A percentile compares a stretch with the other conserved stretches of the same genome.
These are phyloP conservation scores for Porphyrellus cyaneotinctus DNA, from an alignment of 768 basidiomycete genomes.

Conservation along the genomic window DNA sequence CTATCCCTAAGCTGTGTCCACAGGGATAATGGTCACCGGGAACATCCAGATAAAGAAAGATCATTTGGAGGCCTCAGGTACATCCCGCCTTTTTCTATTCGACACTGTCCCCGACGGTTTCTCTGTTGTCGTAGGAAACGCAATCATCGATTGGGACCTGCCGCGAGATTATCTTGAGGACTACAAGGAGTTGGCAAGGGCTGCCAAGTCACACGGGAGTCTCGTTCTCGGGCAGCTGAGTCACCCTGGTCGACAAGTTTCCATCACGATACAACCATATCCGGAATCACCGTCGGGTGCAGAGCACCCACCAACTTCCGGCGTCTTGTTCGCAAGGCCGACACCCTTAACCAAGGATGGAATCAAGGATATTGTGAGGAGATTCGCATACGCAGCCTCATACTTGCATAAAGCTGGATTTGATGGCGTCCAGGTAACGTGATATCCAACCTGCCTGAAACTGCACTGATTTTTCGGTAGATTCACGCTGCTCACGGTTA, in stretches of 20 bases:
- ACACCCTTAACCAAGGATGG: slow-evolving; percentile 42
- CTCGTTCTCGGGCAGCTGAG: slow-evolving; percentile 32
- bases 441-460: not conserved
- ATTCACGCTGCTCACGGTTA: slow-evolving; percentile 45
- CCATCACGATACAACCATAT: slow-evolving; percentile 33
- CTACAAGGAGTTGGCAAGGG: slow-evolving; percentile 24
- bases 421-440: slow-evolving; percentile 53
- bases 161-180: slow-evolving; percentile 21
- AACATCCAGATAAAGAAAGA: slow-evolving; percentile 35
- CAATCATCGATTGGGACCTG: slow-evolving; percentile 30
- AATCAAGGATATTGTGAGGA: slow-evolving; percentile 45
- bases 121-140: slow-evolving; percentile 21
- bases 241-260: slow-evolving; percentile 34
- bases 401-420: slow-evolving; percentile 58
- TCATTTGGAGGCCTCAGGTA: slow-evolving; percentile 34
- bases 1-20: slow-evolving; percentile 3
- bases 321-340: slow-evolving; percentile 30
- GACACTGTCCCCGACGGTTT: not conserved
- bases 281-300: slow-evolving; percentile 34
- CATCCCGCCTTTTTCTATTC: not conserved
- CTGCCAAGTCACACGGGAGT: slow-evolving; percentile 30
- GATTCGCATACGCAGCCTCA: slow-evolving; percentile 51
- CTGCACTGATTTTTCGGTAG: slow-evolving; percentile 13
- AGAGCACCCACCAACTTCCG: slow-evolving; percentile 32
- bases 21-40: slow-evolving; percentile 32